Evolutionary conservation across 257 asterid species (phyloP), one percentile per base, ranked within the genome.

Genomic region (Galeopsis tetrahit): DNA sequence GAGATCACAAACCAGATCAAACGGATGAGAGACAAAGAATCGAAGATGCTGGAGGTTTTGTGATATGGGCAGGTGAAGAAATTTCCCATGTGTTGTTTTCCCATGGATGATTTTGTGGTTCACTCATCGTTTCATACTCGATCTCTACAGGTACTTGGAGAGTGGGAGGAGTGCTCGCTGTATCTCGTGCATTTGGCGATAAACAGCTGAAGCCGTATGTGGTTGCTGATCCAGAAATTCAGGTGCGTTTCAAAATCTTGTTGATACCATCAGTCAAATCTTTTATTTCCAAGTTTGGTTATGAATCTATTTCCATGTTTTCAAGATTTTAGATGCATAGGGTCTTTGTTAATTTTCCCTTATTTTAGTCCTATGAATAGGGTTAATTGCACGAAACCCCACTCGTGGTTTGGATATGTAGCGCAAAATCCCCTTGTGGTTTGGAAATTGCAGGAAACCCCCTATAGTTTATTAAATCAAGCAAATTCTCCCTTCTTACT

Each of bases 121-220:
- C 42, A 13, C 4, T 28, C 46, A 15, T 66, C 32, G 11, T 62
- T 56, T 36, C 14, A 49, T 38, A n/a, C 70, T 55, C 28, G 28
- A 21, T 21, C 51, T 69, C 55, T 4, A 34, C 69, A 91, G 97
- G 97, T 76, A 91, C 96, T 68, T 91, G 97, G 97, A 87, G 96
- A 79, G 97, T 91, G 36, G 96, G 94, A 60, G 97, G 97, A 40
- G 94, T 89, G 70, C 92, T 91, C 59, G 97, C 97, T 65, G 97
- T 91, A 55, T 88, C 97, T 76, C 96, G 96, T 78, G 96, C 97
- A 60, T 91, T 91, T 84, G 97, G 97, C 48, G 97, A 91, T 74
- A 78, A 84, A 64, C 90, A 81, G 74, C 76, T 90, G 80, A 88
- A 88, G 81, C 96, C 78, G 72, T 90, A 75, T 36, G 96, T 88